These are phyloP conservation scores for Ogataea corticis DNA, from an alignment of 805 yeast genomes.

Conservation along the genomic window DNA sequence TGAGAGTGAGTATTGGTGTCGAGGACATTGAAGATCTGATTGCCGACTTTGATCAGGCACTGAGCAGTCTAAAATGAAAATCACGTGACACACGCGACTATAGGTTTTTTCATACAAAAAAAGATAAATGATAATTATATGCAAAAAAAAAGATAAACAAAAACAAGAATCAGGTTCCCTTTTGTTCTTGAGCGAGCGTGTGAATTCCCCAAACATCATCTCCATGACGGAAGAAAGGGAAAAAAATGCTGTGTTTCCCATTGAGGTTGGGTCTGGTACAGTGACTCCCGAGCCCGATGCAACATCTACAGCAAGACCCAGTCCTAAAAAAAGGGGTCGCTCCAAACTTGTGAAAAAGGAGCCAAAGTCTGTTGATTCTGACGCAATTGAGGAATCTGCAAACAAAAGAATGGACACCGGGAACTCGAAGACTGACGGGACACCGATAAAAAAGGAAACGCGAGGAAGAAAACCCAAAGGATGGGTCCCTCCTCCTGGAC, in stretches of 20 bases:
- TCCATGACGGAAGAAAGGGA: not conserved
- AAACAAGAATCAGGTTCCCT: not conserved
- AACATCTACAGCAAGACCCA: slow-evolving; percentile 16
- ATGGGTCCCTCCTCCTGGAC: slow-evolving; percentile 18
- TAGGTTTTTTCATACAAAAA: not conserved
- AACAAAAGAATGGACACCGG: slow-evolving; percentile 2
- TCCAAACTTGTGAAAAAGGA: slow-evolving; percentile 7
- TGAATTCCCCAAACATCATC: no score
- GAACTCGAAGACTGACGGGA: slow-evolving; percentile 7
- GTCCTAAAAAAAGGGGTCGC: slow-evolving; percentile 11
- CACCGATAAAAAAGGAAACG: slow-evolving; percentile 8
- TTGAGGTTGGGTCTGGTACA: slow-evolving; percentile 1
- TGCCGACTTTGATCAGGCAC: slow-evolving; percentile 65
- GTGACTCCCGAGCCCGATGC: slow-evolving; percentile 16
- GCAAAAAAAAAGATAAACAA: not conserved
- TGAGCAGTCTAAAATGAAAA: slow-evolving; percentile 26
- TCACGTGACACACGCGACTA: not conserved
- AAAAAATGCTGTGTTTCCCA: not conserved
- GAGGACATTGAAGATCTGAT: slow-evolving; percentile 79
- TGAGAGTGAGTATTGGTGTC: slow-evolving; percentile 79
- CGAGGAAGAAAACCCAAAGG: slow-evolving; percentile 18
- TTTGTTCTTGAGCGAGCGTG: no score
- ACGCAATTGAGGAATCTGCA: no score
- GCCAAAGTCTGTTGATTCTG: no score
- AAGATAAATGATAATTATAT: not conserved